A percentile compares a stretch with the other conserved stretches of the same genome.
Evolutionary conservation across 148 eudicot species (phyloP).

Genomic region (Silene uniflora): DNA sequence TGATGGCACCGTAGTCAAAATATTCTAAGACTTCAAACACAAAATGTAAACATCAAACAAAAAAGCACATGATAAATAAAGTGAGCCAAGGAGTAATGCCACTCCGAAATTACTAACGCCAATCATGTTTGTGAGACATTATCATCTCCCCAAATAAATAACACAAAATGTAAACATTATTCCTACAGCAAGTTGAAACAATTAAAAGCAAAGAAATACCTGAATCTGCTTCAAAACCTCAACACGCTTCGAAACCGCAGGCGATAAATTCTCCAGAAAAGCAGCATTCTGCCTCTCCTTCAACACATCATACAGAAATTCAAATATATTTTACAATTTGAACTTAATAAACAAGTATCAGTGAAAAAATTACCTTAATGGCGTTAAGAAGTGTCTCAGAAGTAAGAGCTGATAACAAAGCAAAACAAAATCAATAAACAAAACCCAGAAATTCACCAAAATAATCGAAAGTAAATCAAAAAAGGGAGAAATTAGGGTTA

Average conservation of each 20-base stretch:
- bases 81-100: too few relatives aligned
- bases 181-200: too few relatives aligned
- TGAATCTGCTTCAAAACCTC: constrained; percentile 29
- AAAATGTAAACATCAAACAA: too few relatives aligned
- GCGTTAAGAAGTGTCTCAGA: constrained; percentile 11
- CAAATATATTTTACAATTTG: constrained; percentile 11
- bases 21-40: too few relatives aligned
- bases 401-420: constrained; percentile 14
- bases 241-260: constrained; percentile 31
- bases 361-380: constrained; percentile 7
- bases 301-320: not conserved
- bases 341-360: constrained; percentile 6
- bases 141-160: too few relatives aligned
- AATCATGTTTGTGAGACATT: too few relatives aligned
- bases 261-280: constrained; percentile 22
- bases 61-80: too few relatives aligned
- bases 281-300: constrained; percentile 10
- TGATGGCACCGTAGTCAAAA: too few relatives aligned
- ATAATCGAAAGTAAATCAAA: not conserved
- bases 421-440: not conserved
- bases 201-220: not conserved
- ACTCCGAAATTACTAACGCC: too few relatives aligned
- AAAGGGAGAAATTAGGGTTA: constrained; percentile 10
- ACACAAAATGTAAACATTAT: too few relatives aligned
- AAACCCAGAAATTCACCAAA: not conserved